A percentile compares a stretch with the other conserved stretches of the same genome.
phyloP scores from a whole-genome alignment of 1,284 basidiomycete genomes.

The Anthracocystis walkeri region DNA sequence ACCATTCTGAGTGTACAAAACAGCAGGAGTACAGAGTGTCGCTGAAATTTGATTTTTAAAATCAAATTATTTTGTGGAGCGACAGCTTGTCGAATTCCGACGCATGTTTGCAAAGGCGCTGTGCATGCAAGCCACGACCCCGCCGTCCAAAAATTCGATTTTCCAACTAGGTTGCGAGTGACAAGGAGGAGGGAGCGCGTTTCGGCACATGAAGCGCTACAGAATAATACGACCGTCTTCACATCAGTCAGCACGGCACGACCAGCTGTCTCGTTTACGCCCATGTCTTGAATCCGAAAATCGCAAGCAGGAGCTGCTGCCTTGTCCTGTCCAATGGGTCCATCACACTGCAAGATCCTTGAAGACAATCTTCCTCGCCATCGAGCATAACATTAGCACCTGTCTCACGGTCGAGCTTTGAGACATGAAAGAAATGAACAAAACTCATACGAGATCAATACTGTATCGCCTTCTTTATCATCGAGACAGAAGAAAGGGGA shows the following conservation, averaged over 20 bases:
- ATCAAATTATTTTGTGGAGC: conserved; percentile 5
- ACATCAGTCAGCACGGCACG: conserved; percentile 11
- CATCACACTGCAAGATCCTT: neutral
- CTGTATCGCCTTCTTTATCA: neutral
- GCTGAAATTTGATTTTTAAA: neutral
- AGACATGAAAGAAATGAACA: neutral
- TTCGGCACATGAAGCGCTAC: no score
- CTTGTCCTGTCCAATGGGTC: neutral
- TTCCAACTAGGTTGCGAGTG: no score
- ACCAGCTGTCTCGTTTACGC: neutral
- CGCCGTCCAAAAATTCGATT: neutral
- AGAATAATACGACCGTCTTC: no score
- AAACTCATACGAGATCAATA: neutral
- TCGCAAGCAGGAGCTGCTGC: neutral
- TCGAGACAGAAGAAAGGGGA: no score
- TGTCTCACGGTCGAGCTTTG: no score
- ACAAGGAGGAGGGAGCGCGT: no score
- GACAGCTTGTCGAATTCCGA: neutral
- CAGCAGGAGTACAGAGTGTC: neutral
- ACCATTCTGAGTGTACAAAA: neutral
- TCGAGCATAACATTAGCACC: no score
- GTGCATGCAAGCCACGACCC: neutral
- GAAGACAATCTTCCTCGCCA: no score
- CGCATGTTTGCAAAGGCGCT: neutral
- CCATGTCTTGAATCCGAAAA: conserved; percentile 6